These are phyloP conservation scores for Cystoisospora suis DNA, from an alignment of 169 alveolate genomes.

Conservation along the genomic window DNA sequence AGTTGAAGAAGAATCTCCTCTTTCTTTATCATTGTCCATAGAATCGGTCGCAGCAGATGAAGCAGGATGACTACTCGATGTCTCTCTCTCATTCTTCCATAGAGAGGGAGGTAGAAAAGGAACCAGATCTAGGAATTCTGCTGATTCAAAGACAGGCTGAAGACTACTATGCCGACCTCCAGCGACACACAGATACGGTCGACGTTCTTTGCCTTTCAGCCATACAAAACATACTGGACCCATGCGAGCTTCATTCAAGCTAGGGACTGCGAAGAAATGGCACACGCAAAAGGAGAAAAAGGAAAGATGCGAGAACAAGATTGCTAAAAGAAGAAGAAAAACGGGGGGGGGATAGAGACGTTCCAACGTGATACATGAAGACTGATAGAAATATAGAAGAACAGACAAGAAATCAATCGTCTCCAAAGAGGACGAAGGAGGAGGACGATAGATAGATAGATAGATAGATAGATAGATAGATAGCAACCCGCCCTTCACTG, in stretches of 20 bases:
- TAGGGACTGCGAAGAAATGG: not conserved
- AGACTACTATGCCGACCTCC: conserved; percentile 28
- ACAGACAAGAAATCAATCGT: not conserved
- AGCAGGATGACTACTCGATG: no score
- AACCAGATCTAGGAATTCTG: conserved; percentile 1
- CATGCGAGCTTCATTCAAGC: conserved; percentile 19
- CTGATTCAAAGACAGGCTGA: not conserved
- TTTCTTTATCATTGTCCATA: no score
- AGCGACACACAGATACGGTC: conserved; percentile 20
- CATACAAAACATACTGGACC: conserved; percentile 2
- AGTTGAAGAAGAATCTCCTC: no score
- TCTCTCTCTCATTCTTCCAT: not conserved
- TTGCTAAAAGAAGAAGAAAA: not conserved
- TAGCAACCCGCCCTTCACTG: no score
- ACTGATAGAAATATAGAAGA: not conserved
- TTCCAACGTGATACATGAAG: not conserved
- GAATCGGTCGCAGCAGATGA: no score
- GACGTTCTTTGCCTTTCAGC: not conserved
- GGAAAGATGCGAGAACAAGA: not conserved
- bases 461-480: no score
- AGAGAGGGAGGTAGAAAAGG: not conserved
- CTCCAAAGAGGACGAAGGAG: not conserved
- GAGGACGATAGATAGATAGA: not conserved
- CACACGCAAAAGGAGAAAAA: not conserved
- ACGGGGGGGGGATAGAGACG: not conserved